Conservation (phyloP, 768 basidiomycete genomes). For the Pleurotus cornucopiae region DNA sequence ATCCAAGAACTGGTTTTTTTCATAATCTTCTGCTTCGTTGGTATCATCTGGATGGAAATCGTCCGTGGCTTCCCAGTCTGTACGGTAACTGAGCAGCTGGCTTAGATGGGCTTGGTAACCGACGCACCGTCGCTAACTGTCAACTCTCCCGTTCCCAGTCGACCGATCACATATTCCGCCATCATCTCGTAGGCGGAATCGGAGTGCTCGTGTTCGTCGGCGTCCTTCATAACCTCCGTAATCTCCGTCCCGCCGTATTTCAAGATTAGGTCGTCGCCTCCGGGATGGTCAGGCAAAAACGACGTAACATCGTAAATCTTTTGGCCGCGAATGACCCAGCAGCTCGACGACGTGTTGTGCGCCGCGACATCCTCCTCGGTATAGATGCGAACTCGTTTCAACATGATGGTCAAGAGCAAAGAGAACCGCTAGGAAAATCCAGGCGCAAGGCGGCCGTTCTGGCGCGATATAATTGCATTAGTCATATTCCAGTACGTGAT, state of each 20-base stretch:
- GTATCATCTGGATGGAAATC: conserved; percentile 93
- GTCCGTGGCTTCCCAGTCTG: conserved; percentile 88
- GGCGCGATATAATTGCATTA: too few relatives aligned
- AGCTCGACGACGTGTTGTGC: conserved; percentile 59
- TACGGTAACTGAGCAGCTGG: neutral
- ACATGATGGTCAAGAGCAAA: conserved; percentile 37
- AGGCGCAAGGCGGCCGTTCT: neutral
- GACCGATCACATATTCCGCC: conserved; percentile 82
- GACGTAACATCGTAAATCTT: conserved; percentile 88
- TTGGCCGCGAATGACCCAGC: conserved; percentile 79
- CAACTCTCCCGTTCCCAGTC: conserved; percentile 68
- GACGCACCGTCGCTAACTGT: conserved; percentile 75
- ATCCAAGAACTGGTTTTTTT: conserved; percentile 89
- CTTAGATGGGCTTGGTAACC: neutral
- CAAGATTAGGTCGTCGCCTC: conserved; percentile 89
- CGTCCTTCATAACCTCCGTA: conserved; percentile 75
- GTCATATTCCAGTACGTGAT: too few relatives aligned
- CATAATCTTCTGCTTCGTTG: conserved; percentile 73
- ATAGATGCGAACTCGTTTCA: conserved; percentile 69
- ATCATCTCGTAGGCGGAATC: conserved; percentile 90
- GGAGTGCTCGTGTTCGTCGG: conserved; percentile 81
- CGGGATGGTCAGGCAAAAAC: conserved; percentile 88
- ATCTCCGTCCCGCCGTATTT: conserved; percentile 84
- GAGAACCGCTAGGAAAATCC: neutral
- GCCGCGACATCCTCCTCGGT: conserved; percentile 67